Conservation (phyloP, 2,329 filamentous ascomycete species). For the Pyrenophora graminea region DNA sequence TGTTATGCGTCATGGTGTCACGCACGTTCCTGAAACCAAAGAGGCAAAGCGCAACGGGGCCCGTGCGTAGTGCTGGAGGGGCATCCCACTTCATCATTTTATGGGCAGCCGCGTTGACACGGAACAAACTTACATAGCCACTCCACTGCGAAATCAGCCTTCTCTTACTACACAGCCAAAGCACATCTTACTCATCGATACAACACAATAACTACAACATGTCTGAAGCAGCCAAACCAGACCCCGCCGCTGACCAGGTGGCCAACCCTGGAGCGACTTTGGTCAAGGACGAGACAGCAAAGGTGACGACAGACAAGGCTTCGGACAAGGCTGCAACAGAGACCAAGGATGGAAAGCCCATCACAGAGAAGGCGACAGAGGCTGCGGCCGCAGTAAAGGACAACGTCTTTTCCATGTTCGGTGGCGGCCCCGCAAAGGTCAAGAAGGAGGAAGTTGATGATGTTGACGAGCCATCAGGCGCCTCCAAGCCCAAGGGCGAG, state of each 20-base stretch:
- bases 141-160: constrained; percentile 18
- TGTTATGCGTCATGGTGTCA: constrained; percentile 8
- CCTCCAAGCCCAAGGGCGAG: constrained; percentile 58
- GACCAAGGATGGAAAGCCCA: constrained; percentile 57
- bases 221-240: constrained; percentile 48
- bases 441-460: constrained; percentile 77
- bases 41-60: constrained; percentile 4
- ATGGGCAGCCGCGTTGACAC: constrained; percentile 9
- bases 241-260: constrained; percentile 47
- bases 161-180: constrained; percentile 8
- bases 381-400: constrained; percentile 52
- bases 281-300: constrained; percentile 50
- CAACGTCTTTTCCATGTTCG: constrained; percentile 96
- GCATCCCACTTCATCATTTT: constrained; percentile 19
- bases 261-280: constrained; percentile 48
- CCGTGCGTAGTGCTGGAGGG: constrained; percentile 4
- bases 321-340: constrained; percentile 34
- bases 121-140: constrained; percentile 7
- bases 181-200: constrained; percentile 5
- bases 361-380: constrained; percentile 46
- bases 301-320: constrained; percentile 48
- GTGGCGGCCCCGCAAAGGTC: constrained; percentile 95
- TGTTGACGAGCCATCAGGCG: constrained; percentile 79
- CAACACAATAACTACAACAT: constrained; percentile 22
- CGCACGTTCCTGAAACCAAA: constrained; percentile 19